These are phyloP conservation scores for Agrocybe pediades DNA, from an alignment of 768 basidiomycete genomes.

Conservation along the genomic window DNA sequence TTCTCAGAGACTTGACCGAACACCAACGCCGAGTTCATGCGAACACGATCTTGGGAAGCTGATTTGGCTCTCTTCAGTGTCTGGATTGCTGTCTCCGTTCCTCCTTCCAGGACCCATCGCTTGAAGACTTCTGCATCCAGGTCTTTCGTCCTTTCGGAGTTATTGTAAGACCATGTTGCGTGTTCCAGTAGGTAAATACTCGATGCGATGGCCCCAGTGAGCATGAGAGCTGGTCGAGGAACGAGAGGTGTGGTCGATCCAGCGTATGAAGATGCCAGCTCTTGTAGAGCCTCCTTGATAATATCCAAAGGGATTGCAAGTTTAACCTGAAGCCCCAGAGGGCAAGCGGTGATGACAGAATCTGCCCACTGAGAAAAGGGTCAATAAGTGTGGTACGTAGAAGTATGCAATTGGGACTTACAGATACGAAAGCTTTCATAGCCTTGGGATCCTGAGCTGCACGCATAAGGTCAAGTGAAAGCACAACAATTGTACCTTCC, in stretches of 20 bases:
- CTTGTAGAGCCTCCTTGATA: constrained; percentile 40
- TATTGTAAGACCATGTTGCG: constrained; percentile 55
- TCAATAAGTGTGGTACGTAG: background rate
- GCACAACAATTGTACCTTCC: constrained; percentile 75
- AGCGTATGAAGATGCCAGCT: constrained; percentile 41
- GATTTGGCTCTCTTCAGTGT: constrained; percentile 33
- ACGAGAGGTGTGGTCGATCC: constrained; percentile 47
- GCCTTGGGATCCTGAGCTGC: constrained; percentile 47
- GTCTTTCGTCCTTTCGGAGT: constrained; percentile 27
- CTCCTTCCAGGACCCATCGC: constrained; percentile 53
- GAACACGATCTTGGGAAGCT: constrained; percentile 22
- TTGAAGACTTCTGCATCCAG: constrained; percentile 54
- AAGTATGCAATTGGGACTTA: constrained; percentile 23
- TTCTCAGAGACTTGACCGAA: constrained; percentile 25
- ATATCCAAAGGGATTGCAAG: constrained; percentile 31
- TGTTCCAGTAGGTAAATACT: constrained; percentile 68
- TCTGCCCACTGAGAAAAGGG: constrained; percentile 52
- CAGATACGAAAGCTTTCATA: constrained; percentile 49
- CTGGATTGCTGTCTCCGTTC: constrained; percentile 35
- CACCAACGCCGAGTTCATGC: constrained; percentile 33
- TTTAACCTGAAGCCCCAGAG: constrained; percentile 28
- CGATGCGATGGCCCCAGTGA: constrained; percentile 57
- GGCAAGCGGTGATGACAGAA: constrained; percentile 42
- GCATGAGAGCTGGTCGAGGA: constrained; percentile 57
- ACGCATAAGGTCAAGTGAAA: constrained; percentile 67